Base-by-base conservation (phyloP, 2,329 filamentous ascomycete species). In the Alternaria dauci region DNA sequence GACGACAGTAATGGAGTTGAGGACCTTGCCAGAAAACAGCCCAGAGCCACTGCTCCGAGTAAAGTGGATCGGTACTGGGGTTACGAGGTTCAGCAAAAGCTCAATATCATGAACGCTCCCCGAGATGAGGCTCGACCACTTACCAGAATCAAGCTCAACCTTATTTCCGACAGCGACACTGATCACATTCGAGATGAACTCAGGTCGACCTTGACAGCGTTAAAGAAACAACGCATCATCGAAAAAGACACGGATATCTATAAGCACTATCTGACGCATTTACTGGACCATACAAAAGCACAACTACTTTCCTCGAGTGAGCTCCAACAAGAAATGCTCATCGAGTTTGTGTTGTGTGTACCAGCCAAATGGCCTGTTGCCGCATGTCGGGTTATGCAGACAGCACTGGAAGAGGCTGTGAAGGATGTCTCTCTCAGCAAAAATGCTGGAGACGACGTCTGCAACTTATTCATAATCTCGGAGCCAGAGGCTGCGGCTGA, bases 401-500 rank as follows among this genome's bases (percentile, higher is more conserved):
- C 20, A 25, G 65, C 67, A 25, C 44, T 69, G 38, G 46, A 58
- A 44, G 26, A 30, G 8, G 67, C 67, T 26, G 60, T 66, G 18
- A 55, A 55, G 54, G 58, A 61, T 6, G 52, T 51, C 25, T 61
- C 60, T n/a, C 41, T 69, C 6, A 46, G 53, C 3, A 34, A 52
- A 8, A 34, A 60, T 41, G 28, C 48, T 20, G 34, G 56, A 9
- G 39, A 52, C 28, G 50, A 50, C 36, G 46, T 63, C 5, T 26
- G 32, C 25, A 62, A 66, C 44, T 32, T 69, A 4, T 71, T 71
- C 34, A 56, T 71, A 23, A 51, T 69, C 11, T 61, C 66, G n/a
- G 68, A 71, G 51, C 68, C 68, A 11, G 66, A 71, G 51, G 68
- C 68, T 28, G 68, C 68, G 25, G 66, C 68, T 16, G 57, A 53